Base-by-base conservation (phyloP, 164 flowering plant genomes). In the Sedum album region DNA sequence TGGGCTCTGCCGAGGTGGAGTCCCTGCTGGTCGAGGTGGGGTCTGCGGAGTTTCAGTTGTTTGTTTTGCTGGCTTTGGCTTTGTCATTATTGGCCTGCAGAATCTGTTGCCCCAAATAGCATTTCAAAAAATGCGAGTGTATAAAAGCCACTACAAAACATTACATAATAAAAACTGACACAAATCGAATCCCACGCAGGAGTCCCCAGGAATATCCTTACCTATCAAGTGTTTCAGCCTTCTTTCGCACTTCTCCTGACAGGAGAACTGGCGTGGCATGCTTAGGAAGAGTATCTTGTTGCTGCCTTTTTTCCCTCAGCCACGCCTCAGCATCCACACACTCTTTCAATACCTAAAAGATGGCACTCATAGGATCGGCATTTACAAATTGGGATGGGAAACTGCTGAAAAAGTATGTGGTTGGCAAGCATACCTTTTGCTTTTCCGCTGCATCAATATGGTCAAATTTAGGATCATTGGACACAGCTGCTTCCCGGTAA, bases 171-270 rank as follows among this genome's bases (percentile, higher is more conserved):
- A n/a, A n/a, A n/a, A n/a, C n/a, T n/a, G n/a, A n/a, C n/a, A 23
- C 30, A 23, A 14, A 6, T 60, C 30, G 30, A 6, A 60, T 10
- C 49, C 5, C 49, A 10, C 20, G 11, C 49, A 4, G 14, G 2
- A 10, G 17, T 44, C 14, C 49, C 49, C 1, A 41, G 17, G 15
- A 44, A 14, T 44, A 44, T 44, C 57, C 57, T 21, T 85, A 94
- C 98, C 96, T 90, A 79, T 94, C 98, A 48, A 94, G 73, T 17
- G 90, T 75, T 77, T 94, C 95, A 10, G 95, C 90, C 74, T 91
- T 94, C 80, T 66, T 88, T 71, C 78, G 85, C 21, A 94, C 81
- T 39, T 94, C 98, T 68, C 88, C 85, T 4, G 87, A 78, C 75
- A 81, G 71, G 36, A 94, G 82, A 60, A 78, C 86, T 18, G 98